Base-by-base conservation (phyloP, 257 asterid species). In the Jaltomata sinuosa region DNA sequence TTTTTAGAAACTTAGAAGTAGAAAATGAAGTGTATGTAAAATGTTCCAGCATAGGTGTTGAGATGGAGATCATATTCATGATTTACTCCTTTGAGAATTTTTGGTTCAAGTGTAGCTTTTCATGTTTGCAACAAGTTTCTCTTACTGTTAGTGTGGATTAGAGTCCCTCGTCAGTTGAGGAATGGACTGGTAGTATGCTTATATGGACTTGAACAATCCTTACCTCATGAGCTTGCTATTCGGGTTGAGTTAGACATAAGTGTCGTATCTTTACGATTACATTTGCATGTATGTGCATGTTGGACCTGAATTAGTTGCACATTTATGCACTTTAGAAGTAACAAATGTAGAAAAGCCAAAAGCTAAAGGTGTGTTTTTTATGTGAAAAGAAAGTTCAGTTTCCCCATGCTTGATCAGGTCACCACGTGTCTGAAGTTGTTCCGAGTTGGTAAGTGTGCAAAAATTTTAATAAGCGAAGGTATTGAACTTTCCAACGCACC, bases 111-210 rank as follows among this genome's bases (percentile, higher is more conserved):
- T 76, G 81, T 76, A 47, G 78, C 27, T 29, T 76, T 76, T 47
- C 61, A 76, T 76, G 81, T 49, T 76, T 47, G 61, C n/a, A 76
- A 31, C 57, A 76, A 36, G 59, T 76, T 47, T 25, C n/a, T n/a
- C 16, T 22, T 59, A 22, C 18, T 22, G 32, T n/a, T 19, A 54
- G 61, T 18, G 61, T 42, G 50, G 14, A 3, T 45, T 10, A n/a
- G n/a, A 45, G 50, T 42, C 49, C 2, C 49, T n/a, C n/a, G n/a
- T n/a, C n/a, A n/a, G n/a, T n/a, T n/a, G n/a, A n/a, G n/a, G n/a
- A 55, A 55, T 55, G 29, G 6, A 55, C 8, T 54, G 27, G 2
- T 21, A 11, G n/a, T 57, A 11, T n/a, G 2, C 4, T 57, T 57
- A n/a, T 57, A 57, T 57, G 31, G 3, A 10, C 31, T 57, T 5